phyloP scores from a whole-genome alignment of 768 basidiomycete genomes.

The Leccinum broughii region DNA sequence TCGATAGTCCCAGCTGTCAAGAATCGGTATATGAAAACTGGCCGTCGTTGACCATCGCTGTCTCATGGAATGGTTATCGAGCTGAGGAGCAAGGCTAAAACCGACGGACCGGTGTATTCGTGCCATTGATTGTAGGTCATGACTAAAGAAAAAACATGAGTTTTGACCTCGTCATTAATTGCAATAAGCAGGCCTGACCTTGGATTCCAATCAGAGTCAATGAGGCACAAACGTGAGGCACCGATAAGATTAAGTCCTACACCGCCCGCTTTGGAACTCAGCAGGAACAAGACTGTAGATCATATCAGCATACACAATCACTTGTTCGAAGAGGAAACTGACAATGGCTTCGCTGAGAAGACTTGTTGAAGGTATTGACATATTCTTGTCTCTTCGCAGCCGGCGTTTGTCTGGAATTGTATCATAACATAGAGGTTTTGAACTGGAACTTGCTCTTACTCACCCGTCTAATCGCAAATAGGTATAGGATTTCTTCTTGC shows the following conservation, averaged over 20 bases:
- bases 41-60: slow-evolving; percentile 92
- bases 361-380: slow-evolving; percentile 87
- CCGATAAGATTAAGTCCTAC: slow-evolving; percentile 93
- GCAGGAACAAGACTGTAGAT: slow-evolving; percentile 75
- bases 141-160: slow-evolving; percentile 42
- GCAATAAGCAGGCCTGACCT: slow-evolving; percentile 43
- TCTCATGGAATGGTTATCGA: slow-evolving; percentile 12
- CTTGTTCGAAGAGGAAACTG: slow-evolving; percentile 7
- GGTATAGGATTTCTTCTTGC: slow-evolving; percentile 72
- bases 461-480: slow-evolving; percentile 89
- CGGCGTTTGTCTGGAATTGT: slow-evolving; percentile 63
- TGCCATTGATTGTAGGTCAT: slow-evolving; percentile 97
- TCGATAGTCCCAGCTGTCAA: slow-evolving; percentile 90
- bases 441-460: slow-evolving; percentile 1
- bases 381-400: slow-evolving; percentile 78
- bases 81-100: neutral
- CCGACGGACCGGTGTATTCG: slow-evolving; percentile 79
- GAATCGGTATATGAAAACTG: slow-evolving; percentile 88
- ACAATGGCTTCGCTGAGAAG: slow-evolving; percentile 72
- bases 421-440: slow-evolving; percentile 3
- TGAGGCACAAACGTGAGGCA: slow-evolving; percentile 80
- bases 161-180: no score
- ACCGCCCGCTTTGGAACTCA: slow-evolving; percentile 95
- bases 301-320: slow-evolving; percentile 3
- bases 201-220: slow-evolving; percentile 96